phyloP scores from a whole-genome alignment of 768 basidiomycete genomes.

The Suillus placidus region DNA sequence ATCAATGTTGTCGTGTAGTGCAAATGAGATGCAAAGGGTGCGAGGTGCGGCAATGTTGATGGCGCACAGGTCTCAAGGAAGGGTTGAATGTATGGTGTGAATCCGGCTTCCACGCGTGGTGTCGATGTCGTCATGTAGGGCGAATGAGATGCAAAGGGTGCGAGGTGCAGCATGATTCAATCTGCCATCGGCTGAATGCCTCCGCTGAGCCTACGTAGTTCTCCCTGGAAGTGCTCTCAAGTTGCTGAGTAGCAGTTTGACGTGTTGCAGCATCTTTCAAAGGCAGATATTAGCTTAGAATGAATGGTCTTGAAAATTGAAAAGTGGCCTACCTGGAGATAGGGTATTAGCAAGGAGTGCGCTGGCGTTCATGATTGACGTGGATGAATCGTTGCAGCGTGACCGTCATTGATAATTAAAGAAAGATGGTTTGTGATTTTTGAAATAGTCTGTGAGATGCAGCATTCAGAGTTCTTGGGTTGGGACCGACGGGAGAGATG shows the following conservation, averaged over 20 bases:
- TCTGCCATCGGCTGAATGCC: conserved; percentile 89
- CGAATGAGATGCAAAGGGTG: conserved; percentile 46
- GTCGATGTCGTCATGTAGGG: conserved; percentile 13
- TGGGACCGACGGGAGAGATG: too few species aligned
- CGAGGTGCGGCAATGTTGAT: too few species aligned
- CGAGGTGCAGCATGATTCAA: conserved; percentile 82
- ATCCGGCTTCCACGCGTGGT: conserved; percentile 72
- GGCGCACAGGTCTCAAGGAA: conserved; percentile 49
- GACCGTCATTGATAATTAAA: conserved; percentile 26
- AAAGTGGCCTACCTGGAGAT: conserved; percentile 70
- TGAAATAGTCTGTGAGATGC: too few species aligned
- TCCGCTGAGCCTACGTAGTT: conserved; percentile 84
- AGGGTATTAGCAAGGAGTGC: conserved; percentile 92
- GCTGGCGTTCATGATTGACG: conserved; percentile 80
- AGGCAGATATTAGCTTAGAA: conserved; percentile 21
- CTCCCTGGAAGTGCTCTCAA: conserved; percentile 82
- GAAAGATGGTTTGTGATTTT: conserved; percentile 18
- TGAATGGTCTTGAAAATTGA: conserved; percentile 34
- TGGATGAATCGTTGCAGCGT: conserved; percentile 20
- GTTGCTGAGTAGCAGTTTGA: conserved; percentile 88
- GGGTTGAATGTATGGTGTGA: conserved; percentile 80
- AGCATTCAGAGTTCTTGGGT: too few species aligned
- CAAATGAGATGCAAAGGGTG: too few species aligned
- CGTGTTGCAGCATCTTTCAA: conserved; percentile 81
- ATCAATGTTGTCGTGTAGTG: too few species aligned